These are phyloP conservation scores for Drosera capensis DNA, from an alignment of 148 eudicot species.

Conservation along the genomic window DNA sequence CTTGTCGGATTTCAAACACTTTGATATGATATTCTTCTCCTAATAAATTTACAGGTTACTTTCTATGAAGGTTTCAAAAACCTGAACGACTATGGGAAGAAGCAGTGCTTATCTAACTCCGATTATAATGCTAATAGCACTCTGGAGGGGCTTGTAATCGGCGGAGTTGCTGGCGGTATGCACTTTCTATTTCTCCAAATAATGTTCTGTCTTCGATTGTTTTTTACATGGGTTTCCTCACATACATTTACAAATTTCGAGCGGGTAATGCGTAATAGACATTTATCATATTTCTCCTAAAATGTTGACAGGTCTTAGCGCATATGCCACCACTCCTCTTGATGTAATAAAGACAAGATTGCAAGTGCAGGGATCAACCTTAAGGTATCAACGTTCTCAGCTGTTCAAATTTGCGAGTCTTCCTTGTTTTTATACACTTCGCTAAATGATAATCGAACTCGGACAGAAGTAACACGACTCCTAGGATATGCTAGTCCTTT, in stretches of 20 bases:
- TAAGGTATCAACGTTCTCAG: constrained; percentile 25
- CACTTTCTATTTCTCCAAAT: neutral
- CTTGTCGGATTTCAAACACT: too few species aligned
- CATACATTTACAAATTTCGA: neutral
- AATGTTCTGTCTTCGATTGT: constrained; percentile 1
- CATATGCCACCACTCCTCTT: constrained; percentile 83
- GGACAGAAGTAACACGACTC: too few species aligned
- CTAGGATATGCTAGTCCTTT: too few species aligned
- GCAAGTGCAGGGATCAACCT: constrained; percentile 66
- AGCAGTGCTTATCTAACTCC: constrained; percentile 32
- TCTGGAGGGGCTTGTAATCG: constrained; percentile 64
- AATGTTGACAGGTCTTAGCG: constrained; percentile 25
- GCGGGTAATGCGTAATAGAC: too few species aligned
- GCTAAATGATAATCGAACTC: too few species aligned
- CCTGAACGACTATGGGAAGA: constrained; percentile 48
- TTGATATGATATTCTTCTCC: neutral
- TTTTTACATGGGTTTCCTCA: constrained; percentile 29
- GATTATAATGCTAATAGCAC: constrained; percentile 38
- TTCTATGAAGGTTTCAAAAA: constrained; percentile 71
- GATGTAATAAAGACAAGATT: constrained; percentile 70
- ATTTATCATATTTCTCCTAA: too few species aligned
- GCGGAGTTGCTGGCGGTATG: constrained; percentile 89
- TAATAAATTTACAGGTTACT: constrained; percentile 38
- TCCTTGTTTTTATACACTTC: too few species aligned
- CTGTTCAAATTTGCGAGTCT: too few species aligned